Percentiles rank a stretch among this genome's conserved stretches.
Conservation (phyloP, 2,329 filamentous ascomycete genomes). For the Alternaria sp. region DNA sequence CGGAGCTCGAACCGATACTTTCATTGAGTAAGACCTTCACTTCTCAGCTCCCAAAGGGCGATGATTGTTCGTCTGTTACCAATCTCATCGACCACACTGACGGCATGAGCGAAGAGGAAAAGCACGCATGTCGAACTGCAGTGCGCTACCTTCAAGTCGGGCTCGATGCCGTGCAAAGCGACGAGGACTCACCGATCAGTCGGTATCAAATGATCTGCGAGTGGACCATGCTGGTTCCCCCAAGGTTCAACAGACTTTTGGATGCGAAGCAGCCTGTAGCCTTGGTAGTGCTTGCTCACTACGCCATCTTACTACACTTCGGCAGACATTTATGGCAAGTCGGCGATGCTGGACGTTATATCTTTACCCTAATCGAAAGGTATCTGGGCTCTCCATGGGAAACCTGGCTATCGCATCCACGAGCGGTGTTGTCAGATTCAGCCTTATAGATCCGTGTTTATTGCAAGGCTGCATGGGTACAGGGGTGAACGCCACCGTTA, state of each 20-base stretch:
- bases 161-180: slow-evolving; percentile 22
- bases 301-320: slow-evolving; percentile 57
- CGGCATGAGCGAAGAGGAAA: slow-evolving; percentile 19
- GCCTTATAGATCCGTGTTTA: neutral
- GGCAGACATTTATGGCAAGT: slow-evolving; percentile 29
- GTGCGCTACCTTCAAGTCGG: slow-evolving; percentile 31
- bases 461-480: neutral
- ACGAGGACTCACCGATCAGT: slow-evolving; percentile 5
- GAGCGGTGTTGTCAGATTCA: neutral
- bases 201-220: slow-evolving; percentile 36
- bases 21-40: slow-evolving; percentile 20
- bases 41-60: slow-evolving; percentile 23
- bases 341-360: slow-evolving; percentile 21
- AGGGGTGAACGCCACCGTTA: neutral
- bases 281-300: slow-evolving; percentile 58
- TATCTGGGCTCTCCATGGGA: slow-evolving; percentile 49
- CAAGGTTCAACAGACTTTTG: slow-evolving; percentile 47
- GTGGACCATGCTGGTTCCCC: slow-evolving; percentile 48
- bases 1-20: slow-evolving; percentile 36
- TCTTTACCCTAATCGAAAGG: slow-evolving; percentile 55
- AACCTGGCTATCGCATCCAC: slow-evolving; percentile 10
- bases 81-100: slow-evolving; percentile 23
- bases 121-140: slow-evolving; percentile 33
- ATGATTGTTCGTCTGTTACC: slow-evolving; percentile 24
- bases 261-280: slow-evolving; percentile 50